Evolutionary conservation across 805 yeast species (phyloP).

Genomic region (Nakazawaea siamensis): DNA sequence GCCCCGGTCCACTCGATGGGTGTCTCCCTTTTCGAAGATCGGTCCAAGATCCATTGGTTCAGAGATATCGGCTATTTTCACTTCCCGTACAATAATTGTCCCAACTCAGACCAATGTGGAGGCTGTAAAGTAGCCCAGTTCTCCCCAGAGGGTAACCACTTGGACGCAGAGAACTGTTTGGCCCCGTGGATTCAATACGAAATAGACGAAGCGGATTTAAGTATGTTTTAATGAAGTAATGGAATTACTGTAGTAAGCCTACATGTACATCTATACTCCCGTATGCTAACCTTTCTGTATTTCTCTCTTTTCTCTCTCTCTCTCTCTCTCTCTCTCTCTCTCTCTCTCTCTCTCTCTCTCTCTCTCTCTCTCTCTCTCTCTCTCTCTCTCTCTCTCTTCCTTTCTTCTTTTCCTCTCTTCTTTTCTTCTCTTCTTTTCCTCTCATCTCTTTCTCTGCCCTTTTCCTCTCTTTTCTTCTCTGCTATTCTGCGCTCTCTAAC

Average conservation of each 20-base stretch:
- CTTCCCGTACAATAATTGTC: slow-evolving; percentile 69
- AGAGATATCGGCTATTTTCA: slow-evolving; percentile 76
- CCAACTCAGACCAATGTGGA: slow-evolving; percentile 43
- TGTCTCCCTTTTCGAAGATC: slow-evolving; percentile 61
- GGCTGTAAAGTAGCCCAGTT: slow-evolving; percentile 8
- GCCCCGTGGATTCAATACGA: slow-evolving; percentile 55
- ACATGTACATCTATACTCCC: too few species aligned
- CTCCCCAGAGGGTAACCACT: slow-evolving; percentile 19
- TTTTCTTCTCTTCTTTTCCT: background rate
- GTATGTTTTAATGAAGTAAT: too few species aligned
- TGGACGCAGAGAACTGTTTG: slow-evolving; percentile 68
- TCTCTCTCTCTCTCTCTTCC: background rate
- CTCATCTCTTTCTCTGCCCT: background rate
- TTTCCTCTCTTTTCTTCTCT: background rate
- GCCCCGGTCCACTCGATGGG: slow-evolving; percentile 86
- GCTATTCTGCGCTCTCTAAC: background rate
- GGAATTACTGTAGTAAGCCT: too few species aligned
- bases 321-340: background rate
- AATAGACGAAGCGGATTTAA: slow-evolving; percentile 19
- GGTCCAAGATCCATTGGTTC: slow-evolving; percentile 71
- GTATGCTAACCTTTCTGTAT: too few species aligned
- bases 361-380: background rate
- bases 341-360: background rate
- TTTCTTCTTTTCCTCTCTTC: background rate
- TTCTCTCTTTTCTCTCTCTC: background rate